Evolutionary conservation across 345 rosid species (phyloP).

Genomic region (Balakata baccata): DNA sequence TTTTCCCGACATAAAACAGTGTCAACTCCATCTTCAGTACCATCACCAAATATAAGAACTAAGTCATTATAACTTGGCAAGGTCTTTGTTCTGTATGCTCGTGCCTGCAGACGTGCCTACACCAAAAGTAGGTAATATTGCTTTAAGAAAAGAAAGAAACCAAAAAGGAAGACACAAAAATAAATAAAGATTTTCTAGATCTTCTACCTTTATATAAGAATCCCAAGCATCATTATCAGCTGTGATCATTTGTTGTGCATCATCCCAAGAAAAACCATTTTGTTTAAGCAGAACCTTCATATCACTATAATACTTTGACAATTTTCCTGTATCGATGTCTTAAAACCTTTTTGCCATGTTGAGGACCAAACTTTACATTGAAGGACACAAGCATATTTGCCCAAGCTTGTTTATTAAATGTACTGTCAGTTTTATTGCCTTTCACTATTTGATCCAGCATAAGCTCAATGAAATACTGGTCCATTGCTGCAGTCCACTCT

Average conservation of each 20-base stretch:
- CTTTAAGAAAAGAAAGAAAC: slow-evolving; percentile 13
- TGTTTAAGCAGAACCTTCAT: slow-evolving; percentile 45
- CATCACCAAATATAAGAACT: slow-evolving; percentile 51
- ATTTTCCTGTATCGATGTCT: slow-evolving; percentile 74
- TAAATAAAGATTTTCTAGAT: slow-evolving; percentile 9
- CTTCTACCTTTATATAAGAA: slow-evolving; percentile 57
- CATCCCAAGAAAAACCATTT: slow-evolving; percentile 78
- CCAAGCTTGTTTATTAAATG: slow-evolving; percentile 82
- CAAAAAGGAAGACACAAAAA: neutral
- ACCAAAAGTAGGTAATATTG: slow-evolving; percentile 11
- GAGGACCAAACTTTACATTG: slow-evolving; percentile 61
- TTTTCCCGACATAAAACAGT: slow-evolving; percentile 35
- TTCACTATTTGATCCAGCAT: slow-evolving; percentile 71
- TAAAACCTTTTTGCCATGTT: slow-evolving; percentile 72
- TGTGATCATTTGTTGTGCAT: slow-evolving; percentile 44
- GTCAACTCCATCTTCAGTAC: slow-evolving; percentile 29
- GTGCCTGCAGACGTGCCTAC: slow-evolving; percentile 61
- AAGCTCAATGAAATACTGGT: slow-evolving; percentile 67
- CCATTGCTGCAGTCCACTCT: slow-evolving; percentile 77
- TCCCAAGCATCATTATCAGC: slow-evolving; percentile 71
- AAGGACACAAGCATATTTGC: slow-evolving; percentile 68
- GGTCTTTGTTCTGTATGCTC: slow-evolving; percentile 59
- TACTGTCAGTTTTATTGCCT: slow-evolving; percentile 56
- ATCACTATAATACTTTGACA: slow-evolving; percentile 62
- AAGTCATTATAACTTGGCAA: slow-evolving; percentile 67